Conservation (phyloP, 495 filamentous ascomycete genomes). For the Penicillium pulvis region DNA sequence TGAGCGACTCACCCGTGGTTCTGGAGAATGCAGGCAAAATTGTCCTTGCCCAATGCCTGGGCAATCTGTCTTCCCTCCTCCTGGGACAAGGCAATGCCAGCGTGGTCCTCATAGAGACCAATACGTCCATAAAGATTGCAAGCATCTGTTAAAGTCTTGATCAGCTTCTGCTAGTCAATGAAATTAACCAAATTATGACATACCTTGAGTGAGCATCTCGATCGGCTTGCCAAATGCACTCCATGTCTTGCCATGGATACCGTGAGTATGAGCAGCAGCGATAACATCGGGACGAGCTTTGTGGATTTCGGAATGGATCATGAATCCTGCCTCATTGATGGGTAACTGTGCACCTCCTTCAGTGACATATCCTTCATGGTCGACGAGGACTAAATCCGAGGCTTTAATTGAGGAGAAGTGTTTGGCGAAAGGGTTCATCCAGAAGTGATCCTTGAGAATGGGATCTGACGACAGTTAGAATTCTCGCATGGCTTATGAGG, state of each 20-base stretch:
- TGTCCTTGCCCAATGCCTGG: conserved; percentile 58
- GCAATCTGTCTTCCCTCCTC: conserved; percentile 65
- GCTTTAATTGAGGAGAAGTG: conserved; percentile 11
- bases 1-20: conserved; percentile 57
- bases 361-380: conserved; percentile 50
- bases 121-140: conserved; percentile 58
- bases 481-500: background rate
- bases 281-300: conserved; percentile 53
- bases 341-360: conserved; percentile 54
- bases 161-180: conserved; percentile 5
- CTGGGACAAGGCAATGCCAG: conserved; percentile 58
- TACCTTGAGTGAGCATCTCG: conserved; percentile 54
- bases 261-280: conserved; percentile 53
- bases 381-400: conserved; percentile 48
- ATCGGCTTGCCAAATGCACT: conserved; percentile 49
- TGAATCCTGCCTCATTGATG: conserved; percentile 68
- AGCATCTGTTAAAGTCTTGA: conserved; percentile 43
- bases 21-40: conserved; percentile 64
- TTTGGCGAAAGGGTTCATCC: conserved; percentile 14
- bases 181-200: background rate
- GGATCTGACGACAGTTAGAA: conserved; percentile 21
- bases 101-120: conserved; percentile 55
- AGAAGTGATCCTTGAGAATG: conserved; percentile 25
- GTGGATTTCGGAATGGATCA: conserved; percentile 62
- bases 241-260: conserved; percentile 50